Percentiles rank a stretch among this genome's conserved stretches.
phyloP scores from a whole-genome alignment of 2,329 filamentous ascomycete species.

The Cladosporium sphaerospermum region DNA sequence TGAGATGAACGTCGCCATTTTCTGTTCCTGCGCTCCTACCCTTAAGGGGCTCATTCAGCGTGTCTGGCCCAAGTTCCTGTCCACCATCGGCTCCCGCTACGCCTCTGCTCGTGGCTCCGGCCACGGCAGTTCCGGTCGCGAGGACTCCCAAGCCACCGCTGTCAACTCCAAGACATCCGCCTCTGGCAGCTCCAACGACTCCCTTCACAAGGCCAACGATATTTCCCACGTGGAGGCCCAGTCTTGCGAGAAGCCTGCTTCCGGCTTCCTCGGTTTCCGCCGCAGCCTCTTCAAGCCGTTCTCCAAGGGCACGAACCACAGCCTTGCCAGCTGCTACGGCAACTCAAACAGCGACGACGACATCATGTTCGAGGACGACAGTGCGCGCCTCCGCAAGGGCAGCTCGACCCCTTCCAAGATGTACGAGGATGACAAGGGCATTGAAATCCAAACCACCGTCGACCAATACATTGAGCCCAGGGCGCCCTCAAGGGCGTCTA shows the following conservation, averaged over 20 bases:
- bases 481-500: not conserved
- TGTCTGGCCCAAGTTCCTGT: conserved; percentile 15
- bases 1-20: conserved; percentile 8
- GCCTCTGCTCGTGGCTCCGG: conserved; percentile 5
- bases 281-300: conserved; percentile 9
- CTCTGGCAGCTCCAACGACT: not conserved
- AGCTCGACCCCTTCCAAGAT: not conserved
- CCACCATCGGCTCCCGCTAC: conserved; percentile 3
- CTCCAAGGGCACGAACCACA: not conserved
- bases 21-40: conserved; percentile 7
- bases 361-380: conserved; percentile 1
- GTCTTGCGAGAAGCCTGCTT: not conserved
- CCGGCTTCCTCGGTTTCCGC: conserved; percentile 7
- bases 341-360: conserved; percentile 1
- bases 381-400: not conserved
- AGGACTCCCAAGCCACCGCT: not conserved
- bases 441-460: conserved; percentile 2
- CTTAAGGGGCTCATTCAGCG: conserved; percentile 7
- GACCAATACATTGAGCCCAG: not conserved
- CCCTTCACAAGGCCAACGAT: conserved; percentile 1
- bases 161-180: not conserved
- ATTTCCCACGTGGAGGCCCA: conserved; percentile 5
- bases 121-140: conserved; percentile 2
- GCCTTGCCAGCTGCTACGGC: conserved; percentile 3
- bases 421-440: not conserved